Evolutionary conservation across 1,139 yeast genomes (phyloP).

Genomic region (Hyphopichia pseudoburtonii): DNA sequence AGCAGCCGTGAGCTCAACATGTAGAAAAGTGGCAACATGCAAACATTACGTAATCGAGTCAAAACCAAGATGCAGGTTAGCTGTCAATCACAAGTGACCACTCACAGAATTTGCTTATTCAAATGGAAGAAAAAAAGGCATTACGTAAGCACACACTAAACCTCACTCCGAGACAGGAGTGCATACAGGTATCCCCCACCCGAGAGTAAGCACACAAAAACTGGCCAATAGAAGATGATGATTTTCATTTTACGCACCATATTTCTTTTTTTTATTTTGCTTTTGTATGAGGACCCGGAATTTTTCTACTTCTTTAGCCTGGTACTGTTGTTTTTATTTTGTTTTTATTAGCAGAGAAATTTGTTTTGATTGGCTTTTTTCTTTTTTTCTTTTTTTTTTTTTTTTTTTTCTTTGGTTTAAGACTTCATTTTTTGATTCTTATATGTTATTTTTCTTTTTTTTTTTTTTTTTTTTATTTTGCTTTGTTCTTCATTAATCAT

Average conservation of each 20-base stretch:
- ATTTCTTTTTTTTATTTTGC: background rate
- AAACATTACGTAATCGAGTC: too few relatives aligned
- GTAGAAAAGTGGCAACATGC: too few relatives aligned
- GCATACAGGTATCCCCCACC: background rate
- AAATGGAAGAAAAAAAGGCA: background rate
- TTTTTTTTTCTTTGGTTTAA: background rate
- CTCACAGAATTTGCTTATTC: background rate
- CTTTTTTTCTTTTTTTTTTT: too few relatives aligned
- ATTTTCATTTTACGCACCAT: conserved; percentile 7
- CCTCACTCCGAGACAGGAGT: background rate
- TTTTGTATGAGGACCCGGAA: too few relatives aligned
- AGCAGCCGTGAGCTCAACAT: too few relatives aligned
- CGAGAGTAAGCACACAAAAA: background rate
- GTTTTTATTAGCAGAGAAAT: too few relatives aligned
- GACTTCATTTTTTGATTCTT: background rate
- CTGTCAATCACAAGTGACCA: background rate
- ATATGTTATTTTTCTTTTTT: background rate
- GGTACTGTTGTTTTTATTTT: too few relatives aligned
- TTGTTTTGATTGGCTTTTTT: background rate
- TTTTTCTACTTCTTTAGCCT: too few relatives aligned
- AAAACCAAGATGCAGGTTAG: conserved; percentile 1
- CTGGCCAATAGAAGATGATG: conserved; percentile 5
- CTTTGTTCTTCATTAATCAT: background rate
- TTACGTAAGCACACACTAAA: background rate
- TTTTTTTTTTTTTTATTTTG: background rate